Conservation (phyloP, 192 early-diverging fungal species). For the Cladochytrium replicatum region DNA sequence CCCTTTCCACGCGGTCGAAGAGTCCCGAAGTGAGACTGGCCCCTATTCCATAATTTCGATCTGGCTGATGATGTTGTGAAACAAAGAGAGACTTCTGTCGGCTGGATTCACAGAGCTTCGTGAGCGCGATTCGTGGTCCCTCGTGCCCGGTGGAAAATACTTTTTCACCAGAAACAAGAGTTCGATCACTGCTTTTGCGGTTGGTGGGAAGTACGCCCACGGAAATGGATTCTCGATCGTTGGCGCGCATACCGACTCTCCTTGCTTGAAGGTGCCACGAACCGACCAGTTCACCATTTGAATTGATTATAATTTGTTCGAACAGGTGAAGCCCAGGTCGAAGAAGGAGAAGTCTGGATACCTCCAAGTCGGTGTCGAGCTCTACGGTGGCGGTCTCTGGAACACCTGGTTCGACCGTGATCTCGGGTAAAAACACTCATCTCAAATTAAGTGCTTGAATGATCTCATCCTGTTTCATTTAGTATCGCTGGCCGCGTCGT, state of each 20-base stretch:
- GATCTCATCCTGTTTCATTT: too few relatives aligned
- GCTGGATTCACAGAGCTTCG: slow-evolving; percentile 81
- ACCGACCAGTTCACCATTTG: too few relatives aligned
- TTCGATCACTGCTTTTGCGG: slow-evolving; percentile 82
- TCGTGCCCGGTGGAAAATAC: slow-evolving; percentile 80
- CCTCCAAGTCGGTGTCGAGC: slow-evolving; percentile 71
- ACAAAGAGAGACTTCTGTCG: slow-evolving; percentile 55
- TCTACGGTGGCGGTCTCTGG: slow-evolving; percentile 97
- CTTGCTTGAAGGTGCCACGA: slow-evolving; percentile 81
- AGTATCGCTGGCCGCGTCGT: slow-evolving; percentile 88
- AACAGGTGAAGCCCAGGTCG: slow-evolving; percentile 87
- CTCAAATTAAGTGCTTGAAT: too few relatives aligned
- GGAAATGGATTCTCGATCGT: slow-evolving; percentile 79
- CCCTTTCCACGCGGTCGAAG: slow-evolving; percentile 92
- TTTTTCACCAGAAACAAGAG: slow-evolving; percentile 92
- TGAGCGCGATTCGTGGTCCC: slow-evolving; percentile 79
- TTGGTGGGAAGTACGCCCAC: slow-evolving; percentile 68
- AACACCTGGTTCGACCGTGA: slow-evolving; percentile 99
- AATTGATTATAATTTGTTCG: too few relatives aligned
- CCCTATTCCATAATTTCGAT: too few relatives aligned
- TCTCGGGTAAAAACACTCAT: too few relatives aligned
- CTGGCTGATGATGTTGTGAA: too few relatives aligned
- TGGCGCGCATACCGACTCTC: slow-evolving; percentile 95
- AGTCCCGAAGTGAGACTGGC: too few relatives aligned
- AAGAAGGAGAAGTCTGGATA: slow-evolving; percentile 82